Conservation (phyloP, 129 eudicot genomes). For the Helichrysum umbraculigerum region DNA sequence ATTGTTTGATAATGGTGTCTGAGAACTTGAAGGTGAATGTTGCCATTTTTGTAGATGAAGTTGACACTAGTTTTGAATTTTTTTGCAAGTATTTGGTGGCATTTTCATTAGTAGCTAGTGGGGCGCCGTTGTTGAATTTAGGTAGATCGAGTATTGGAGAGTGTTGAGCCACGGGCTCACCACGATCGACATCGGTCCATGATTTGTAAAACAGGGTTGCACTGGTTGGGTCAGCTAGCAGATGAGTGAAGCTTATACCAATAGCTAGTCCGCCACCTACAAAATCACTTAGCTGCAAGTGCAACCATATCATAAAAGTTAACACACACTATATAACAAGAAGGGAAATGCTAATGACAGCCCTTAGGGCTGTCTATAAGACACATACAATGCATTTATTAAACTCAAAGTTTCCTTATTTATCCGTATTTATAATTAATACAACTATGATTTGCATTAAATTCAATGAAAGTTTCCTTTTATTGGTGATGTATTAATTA, state of each 20-base stretch:
- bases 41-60: constrained; percentile 37
- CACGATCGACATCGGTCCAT: constrained; percentile 53
- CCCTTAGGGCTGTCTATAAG: too few relatives aligned
- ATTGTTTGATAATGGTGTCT: constrained; percentile 30
- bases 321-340: not conserved
- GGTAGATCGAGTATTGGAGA: constrained; percentile 47
- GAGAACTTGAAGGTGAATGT: constrained; percentile 54
- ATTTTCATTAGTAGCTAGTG: not conserved
- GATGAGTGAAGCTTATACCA: constrained; percentile 60
- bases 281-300: constrained; percentile 53
- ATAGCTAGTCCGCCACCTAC: constrained; percentile 61
- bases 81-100: constrained; percentile 17
- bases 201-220: constrained; percentile 49
- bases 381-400: too few relatives aligned
- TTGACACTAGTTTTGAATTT: constrained; percentile 22
- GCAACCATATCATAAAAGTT: not conserved
- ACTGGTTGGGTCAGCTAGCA: constrained; percentile 61
- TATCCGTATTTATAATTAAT: too few relatives aligned
- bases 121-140: constrained; percentile 10
- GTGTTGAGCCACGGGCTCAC: constrained; percentile 32
- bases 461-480: too few relatives aligned
- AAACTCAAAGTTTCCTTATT: too few relatives aligned
- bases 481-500: too few relatives aligned
- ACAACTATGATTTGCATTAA: too few relatives aligned
- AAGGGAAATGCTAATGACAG: too few relatives aligned